Evolutionary conservation across 2,329 filamentous ascomycete species (phyloP), one percentile per base, ranked within the genome.

Genomic region (Tolypocladium ovalisporum): DNA sequence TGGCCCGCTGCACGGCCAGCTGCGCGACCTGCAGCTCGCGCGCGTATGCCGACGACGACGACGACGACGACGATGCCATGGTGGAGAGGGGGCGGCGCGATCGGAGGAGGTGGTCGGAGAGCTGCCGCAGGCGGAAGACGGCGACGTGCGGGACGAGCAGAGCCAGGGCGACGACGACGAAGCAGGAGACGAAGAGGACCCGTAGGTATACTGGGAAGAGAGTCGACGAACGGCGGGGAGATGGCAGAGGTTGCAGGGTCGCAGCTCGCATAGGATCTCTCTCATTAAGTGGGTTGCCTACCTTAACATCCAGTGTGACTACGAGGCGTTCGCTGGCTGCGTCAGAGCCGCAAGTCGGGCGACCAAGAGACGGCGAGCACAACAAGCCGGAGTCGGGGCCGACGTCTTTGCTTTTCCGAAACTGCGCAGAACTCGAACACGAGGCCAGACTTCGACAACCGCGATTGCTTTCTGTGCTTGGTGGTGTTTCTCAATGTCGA

Each of bases 1-100:
- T 67, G 55, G 79, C 92, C 62, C 92, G 85, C 76, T 96, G 90
- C 58, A 96, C 92, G 60, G 92, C 91, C 49, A 96, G 84, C 70
- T 93, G 86, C 61, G 92, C 92, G 57, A 96, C 82, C 67, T 87
- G 79, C 65, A 94, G 84, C 77, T 97, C 92, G 62, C 86, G 83
- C 59, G 82, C 77, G 79, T 94, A 96, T 53, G 76, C 58, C 37
- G 64, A 64, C 44, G 65, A n/a, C n/a, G n/a, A n/a, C n/a, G n/a
- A 58, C 42, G 66, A 66, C 37, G 64, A 64, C 44, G 65, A 58
- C 42, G 66, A 66, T 68, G 76, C 77, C 62, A 62, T 64, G 60
- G 67, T 57, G 57, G 57, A 54, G n/a, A 61, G 58, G 56, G 61
- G 55, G 59, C 53, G 55, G 59, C 53, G 22, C 58, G 51, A 34